These are phyloP conservation scores for Grosmannia clavigera DNA, from an alignment of 2,329 filamentous ascomycete species.

Conservation along the genomic window DNA sequence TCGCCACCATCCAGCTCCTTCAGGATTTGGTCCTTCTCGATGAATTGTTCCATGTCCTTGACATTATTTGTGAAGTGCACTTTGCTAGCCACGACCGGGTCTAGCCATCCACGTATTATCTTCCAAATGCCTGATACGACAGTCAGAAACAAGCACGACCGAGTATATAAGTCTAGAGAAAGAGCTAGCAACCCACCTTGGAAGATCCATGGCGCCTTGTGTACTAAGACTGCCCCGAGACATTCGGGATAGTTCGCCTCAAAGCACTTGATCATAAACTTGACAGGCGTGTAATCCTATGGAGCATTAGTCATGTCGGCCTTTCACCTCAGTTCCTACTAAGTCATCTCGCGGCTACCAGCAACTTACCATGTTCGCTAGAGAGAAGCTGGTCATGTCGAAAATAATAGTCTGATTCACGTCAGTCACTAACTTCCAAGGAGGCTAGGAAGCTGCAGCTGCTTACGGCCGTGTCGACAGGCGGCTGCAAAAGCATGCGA, in stretches of 20 bases:
- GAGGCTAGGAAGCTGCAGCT: background rate
- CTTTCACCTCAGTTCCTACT: too few relatives aligned
- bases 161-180: background rate
- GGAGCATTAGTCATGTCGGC: constrained; percentile 6
- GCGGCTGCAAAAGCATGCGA: constrained; percentile 66
- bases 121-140: constrained; percentile 66
- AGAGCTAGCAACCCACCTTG: constrained; percentile 46
- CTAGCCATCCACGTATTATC: constrained; percentile 90
- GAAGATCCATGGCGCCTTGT: constrained; percentile 96
- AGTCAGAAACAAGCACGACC: background rate
- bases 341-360: too few relatives aligned
- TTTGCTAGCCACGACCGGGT: constrained; percentile 89
- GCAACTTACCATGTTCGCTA: constrained; percentile 75
- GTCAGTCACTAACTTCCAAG: background rate
- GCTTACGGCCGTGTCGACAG: constrained; percentile 84
- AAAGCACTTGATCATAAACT: constrained; percentile 99
- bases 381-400: constrained; percentile 86
- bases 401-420: constrained; percentile 67
- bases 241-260: constrained; percentile 97
- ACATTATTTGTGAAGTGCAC: constrained; percentile 82
- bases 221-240: constrained; percentile 77
- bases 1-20: constrained; percentile 81
- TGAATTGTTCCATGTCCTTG: constrained; percentile 66
- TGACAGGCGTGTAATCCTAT: constrained; percentile 85
- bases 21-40: constrained; percentile 57